Evolutionary conservation across 2,329 filamentous ascomycete genomes (phyloP).

Genomic region (Phialemonium atrogriseum): DNA sequence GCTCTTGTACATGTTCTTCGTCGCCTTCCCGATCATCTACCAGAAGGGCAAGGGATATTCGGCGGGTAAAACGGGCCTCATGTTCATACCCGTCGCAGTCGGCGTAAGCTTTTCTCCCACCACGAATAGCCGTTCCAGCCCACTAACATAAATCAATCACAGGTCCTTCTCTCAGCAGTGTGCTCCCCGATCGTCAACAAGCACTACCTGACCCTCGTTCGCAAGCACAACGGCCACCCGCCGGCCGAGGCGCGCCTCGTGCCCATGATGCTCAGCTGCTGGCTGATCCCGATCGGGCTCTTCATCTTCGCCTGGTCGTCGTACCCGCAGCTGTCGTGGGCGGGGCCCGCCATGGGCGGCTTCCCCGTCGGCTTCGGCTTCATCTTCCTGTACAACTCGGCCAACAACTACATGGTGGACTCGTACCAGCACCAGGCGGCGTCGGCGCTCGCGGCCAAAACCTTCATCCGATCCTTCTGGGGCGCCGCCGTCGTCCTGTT

Average conservation of each 20-base stretch:
- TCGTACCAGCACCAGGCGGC: slow-evolving; percentile 65
- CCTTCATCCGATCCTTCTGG: slow-evolving; percentile 72
- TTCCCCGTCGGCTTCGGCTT: slow-evolving; percentile 70
- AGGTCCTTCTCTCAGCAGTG: slow-evolving; percentile 54
- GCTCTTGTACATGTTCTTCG: slow-evolving; percentile 69
- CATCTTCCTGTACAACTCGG: slow-evolving; percentile 75
- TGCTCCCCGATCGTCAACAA: slow-evolving; percentile 70
- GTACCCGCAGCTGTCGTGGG: slow-evolving; percentile 58
- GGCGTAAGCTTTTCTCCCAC: too few relatives aligned
- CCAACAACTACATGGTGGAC: slow-evolving; percentile 65
- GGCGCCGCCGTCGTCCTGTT: slow-evolving; percentile 71
- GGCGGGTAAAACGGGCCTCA: slow-evolving; percentile 66
- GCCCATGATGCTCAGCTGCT: slow-evolving; percentile 73
- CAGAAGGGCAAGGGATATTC: slow-evolving; percentile 72
- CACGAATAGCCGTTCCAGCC: too few relatives aligned
- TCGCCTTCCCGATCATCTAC: slow-evolving; percentile 64
- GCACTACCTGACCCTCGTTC: slow-evolving; percentile 61
- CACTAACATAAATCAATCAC: too few relatives aligned
- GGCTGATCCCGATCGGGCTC: slow-evolving; percentile 55
- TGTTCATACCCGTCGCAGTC: slow-evolving; percentile 78
- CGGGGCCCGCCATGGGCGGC: slow-evolving; percentile 63
- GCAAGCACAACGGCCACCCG: slow-evolving; percentile 60
- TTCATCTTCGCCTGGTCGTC: slow-evolving; percentile 56
- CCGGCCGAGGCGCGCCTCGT: slow-evolving; percentile 72
- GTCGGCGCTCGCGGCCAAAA: slow-evolving; percentile 74